A percentile compares a stretch with the other conserved stretches of the same genome.
Conservation (phyloP, 2,329 filamentous ascomycete species). For the Monosporascus sp. region DNA sequence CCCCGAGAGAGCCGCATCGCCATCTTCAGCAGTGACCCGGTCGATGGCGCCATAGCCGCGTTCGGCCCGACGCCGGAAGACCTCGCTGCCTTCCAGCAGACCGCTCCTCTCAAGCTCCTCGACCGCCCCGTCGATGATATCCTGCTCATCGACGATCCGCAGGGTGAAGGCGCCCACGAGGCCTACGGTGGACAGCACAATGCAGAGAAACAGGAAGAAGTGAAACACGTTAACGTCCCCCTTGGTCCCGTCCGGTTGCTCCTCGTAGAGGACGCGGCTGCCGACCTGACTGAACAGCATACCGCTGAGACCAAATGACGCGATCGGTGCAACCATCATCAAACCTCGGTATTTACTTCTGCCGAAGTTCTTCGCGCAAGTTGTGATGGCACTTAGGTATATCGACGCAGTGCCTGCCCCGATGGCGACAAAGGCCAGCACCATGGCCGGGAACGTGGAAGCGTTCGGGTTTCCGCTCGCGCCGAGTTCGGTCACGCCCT, state of each 20-base stretch:
- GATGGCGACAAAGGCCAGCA: constrained; percentile 76
- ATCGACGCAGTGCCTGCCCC: constrained; percentile 81
- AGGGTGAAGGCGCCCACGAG: constrained; percentile 69
- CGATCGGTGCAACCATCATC: constrained; percentile 84
- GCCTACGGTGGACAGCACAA: constrained; percentile 66
- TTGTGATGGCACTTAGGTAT: constrained; percentile 88
- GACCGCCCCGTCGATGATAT: constrained; percentile 83
- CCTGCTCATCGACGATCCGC: constrained; percentile 75
- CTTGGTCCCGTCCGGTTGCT: constrained; percentile 54
- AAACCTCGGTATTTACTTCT: constrained; percentile 81
- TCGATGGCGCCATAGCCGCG: constrained; percentile 60
- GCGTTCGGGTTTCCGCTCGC: constrained; percentile 35
- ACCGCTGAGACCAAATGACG: constrained; percentile 85
- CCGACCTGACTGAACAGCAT: constrained; percentile 95
- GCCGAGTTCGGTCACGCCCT: constrained; percentile 30
- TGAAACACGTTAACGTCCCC: constrained; percentile 69
- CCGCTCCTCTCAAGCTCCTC: constrained; percentile 89
- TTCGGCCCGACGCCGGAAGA: constrained; percentile 57
- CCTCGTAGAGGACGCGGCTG: constrained; percentile 70
- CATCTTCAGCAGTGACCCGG: constrained; percentile 34
- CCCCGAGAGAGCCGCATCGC: constrained; percentile 36
- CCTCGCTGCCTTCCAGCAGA: constrained; percentile 67
- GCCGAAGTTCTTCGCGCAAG: constrained; percentile 97
- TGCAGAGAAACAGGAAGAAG: constrained; percentile 81
- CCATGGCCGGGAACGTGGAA: constrained; percentile 77